Percentiles rank a stretch among this genome's conserved stretches.
Evolutionary conservation across 148 eudicot genomes (phyloP).

Genomic region (Pouteria glomerata): DNA sequence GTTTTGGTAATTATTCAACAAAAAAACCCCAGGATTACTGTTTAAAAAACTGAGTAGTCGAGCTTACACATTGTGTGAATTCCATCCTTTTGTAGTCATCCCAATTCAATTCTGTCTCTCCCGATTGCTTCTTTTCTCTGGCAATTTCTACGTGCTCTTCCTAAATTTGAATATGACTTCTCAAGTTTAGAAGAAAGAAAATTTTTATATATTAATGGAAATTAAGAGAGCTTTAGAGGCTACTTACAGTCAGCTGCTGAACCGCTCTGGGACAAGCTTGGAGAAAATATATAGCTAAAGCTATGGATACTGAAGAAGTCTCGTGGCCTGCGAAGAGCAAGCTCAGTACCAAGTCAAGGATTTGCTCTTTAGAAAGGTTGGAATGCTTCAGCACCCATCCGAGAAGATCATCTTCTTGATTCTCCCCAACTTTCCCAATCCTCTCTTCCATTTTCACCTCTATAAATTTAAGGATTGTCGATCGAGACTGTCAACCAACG

Average conservation of each 20-base stretch:
- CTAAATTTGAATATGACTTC: conserved; percentile 32
- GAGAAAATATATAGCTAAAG: conserved; percentile 83
- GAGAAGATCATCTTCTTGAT: conserved; percentile 68
- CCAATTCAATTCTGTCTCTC: conserved; percentile 69
- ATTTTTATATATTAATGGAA: no score
- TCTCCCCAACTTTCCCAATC: conserved; percentile 19
- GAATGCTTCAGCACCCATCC: conserved; percentile 94
- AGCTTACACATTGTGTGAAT: conserved; percentile 91
- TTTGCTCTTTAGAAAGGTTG: conserved; percentile 83
- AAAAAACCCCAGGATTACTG: no score
- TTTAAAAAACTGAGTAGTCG: no score
- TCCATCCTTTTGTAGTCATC: conserved; percentile 97
- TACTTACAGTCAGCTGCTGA: conserved; percentile 69
- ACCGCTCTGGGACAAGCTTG: conserved; percentile 66
- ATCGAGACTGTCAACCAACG: conserved; percentile 55
- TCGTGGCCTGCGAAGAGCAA: conserved; percentile 96
- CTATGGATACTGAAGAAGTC: conserved; percentile 90
- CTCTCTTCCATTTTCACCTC: conserved; percentile 77
- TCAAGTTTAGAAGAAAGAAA: no score
- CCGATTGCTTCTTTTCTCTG: conserved; percentile 46
- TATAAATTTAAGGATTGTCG: conserved; percentile 68
- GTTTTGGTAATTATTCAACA: no score
- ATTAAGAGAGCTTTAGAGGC: no score
- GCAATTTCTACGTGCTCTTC: conserved; percentile 73
- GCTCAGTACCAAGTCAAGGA: conserved; percentile 79